Conservation (phyloP, 139 green algal genomes). For the Tetraselmis striata region DNA sequence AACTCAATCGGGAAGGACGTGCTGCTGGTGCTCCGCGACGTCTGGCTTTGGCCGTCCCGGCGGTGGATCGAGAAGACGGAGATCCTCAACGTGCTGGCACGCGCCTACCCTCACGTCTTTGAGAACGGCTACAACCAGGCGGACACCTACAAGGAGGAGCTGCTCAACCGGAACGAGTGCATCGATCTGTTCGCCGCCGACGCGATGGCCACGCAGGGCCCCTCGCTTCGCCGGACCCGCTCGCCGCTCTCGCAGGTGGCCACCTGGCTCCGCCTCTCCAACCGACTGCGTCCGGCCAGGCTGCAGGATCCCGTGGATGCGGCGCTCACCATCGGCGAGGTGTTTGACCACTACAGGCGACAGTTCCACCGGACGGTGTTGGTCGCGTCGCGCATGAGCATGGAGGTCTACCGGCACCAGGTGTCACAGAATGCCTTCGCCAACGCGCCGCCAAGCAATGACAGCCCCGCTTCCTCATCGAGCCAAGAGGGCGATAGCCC, state of each 20-base stretch:
- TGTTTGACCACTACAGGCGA: not conserved
- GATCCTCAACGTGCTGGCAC: not conserved
- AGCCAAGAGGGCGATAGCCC: too few species aligned
- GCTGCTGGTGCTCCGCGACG: not conserved
- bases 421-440: not conserved
- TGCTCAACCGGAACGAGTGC: not conserved
- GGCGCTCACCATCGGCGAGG: not conserved
- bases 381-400: not conserved
- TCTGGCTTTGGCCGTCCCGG: not conserved
- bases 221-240: too few species aligned
- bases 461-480: too few species aligned
- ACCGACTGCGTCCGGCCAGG: too few species aligned
- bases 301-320: too few species aligned
- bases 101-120: not conserved
- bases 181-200: not conserved
- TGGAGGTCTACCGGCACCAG: not conserved
- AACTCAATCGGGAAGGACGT: not conserved
- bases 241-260: too few species aligned
- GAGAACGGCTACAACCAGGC: not conserved
- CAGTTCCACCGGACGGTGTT: not conserved
- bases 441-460: not conserved
- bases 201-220: too few species aligned
- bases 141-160: not conserved
- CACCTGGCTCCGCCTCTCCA: too few species aligned
- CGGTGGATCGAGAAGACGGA: not conserved